Evolutionary conservation across 164 flowering plant species (phyloP).

Genomic region (Akebia trifoliata): DNA sequence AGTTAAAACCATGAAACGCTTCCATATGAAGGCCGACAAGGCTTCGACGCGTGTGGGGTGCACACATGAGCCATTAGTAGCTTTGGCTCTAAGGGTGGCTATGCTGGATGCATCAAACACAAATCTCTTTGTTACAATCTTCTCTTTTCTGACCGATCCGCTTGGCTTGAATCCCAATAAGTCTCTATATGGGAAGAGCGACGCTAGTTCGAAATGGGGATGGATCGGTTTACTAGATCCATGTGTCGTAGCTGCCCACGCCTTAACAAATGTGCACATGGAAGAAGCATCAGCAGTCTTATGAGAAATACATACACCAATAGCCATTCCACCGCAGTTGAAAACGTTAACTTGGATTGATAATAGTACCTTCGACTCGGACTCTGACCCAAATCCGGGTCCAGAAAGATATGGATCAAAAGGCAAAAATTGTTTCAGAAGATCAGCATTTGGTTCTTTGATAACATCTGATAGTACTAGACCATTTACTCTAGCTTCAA

Average conservation of each 20-base stretch:
- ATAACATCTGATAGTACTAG: too few species aligned
- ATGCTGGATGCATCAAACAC: conserved; percentile 24
- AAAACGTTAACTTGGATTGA: conserved; percentile 35
- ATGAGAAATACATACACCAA: conserved; percentile 33
- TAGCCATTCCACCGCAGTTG: conserved; percentile 31
- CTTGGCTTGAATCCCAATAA: background rate
- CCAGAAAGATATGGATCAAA: conserved; percentile 6
- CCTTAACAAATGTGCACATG: conserved; percentile 14
- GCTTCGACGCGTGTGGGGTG: conserved; percentile 32
- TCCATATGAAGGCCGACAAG: conserved; percentile 26
- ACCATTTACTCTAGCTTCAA: background rate
- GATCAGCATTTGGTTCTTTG: background rate
- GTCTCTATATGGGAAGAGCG: conserved; percentile 24
- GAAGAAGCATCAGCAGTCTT: conserved; percentile 33
- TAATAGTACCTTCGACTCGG: conserved; percentile 6
- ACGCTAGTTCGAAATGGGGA: conserved; percentile 21
- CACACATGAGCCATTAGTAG: background rate
- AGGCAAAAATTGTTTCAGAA: conserved; percentile 8
- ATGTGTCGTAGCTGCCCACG: conserved; percentile 27
- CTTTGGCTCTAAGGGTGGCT: conserved; percentile 9
- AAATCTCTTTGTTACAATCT: conserved; percentile 18
- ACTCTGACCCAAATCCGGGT: conserved; percentile 9
- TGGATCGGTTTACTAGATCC: conserved; percentile 3
- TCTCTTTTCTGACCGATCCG: background rate
- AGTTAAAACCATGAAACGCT: conserved; percentile 10